These are phyloP conservation scores for Castanea crenata DNA, from an alignment of 306 rosid genomes.

Conservation along the genomic window DNA sequence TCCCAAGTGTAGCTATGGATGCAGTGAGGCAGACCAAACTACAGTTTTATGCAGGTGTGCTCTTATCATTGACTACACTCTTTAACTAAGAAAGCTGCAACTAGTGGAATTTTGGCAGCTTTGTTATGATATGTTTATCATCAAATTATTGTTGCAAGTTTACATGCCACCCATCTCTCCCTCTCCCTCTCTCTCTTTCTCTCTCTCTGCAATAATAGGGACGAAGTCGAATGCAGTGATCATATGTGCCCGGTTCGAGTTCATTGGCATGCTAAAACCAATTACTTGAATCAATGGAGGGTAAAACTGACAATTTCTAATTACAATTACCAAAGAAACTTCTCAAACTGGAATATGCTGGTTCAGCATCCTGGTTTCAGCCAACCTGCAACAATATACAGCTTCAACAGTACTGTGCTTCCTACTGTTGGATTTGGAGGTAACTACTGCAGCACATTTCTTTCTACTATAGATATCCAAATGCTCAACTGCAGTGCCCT, in stretches of 20 bases:
- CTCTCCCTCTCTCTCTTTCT: neutral
- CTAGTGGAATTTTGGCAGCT: neutral
- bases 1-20: conserved; percentile 69
- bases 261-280: conserved; percentile 79
- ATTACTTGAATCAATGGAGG: conserved; percentile 68
- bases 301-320: conserved; percentile 78
- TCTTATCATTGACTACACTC: neutral
- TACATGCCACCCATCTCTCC: conserved; percentile 9
- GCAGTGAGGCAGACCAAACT: conserved; percentile 43
- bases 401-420: conserved; percentile 66
- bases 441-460: conserved; percentile 26
- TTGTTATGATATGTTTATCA: neutral
- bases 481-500: neutral
- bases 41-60: conserved; percentile 45
- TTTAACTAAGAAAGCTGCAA: neutral
- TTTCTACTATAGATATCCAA: neutral
- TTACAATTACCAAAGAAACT: conserved; percentile 51
- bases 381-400: conserved; percentile 39
- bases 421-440: conserved; percentile 51
- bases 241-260: conserved; percentile 84
- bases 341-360: conserved; percentile 70
- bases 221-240: conserved; percentile 47
- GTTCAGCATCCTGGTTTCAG: conserved; percentile 72
- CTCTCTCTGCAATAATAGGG: conserved; percentile 31
- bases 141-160: neutral